Conservation (phyloP, 495 filamentous ascomycete species). For the Pyrenula massariospora region DNA sequence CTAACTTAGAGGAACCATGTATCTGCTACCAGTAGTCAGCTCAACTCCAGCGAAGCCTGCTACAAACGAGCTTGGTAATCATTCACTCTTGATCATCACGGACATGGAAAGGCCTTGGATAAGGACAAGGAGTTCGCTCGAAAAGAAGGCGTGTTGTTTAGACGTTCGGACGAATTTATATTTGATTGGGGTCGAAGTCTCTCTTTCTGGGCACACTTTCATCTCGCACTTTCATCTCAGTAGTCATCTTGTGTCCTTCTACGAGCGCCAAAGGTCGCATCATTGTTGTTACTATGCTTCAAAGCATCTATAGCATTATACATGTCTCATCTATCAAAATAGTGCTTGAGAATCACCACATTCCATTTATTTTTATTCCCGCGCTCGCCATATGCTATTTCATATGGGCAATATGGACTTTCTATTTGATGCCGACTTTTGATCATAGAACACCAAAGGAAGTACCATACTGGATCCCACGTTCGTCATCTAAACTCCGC, state of each 20-base stretch:
- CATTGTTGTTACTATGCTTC: background rate
- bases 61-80: background rate
- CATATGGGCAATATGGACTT: background rate
- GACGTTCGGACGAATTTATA: too few relatives aligned
- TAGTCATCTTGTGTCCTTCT: background rate
- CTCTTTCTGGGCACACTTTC: background rate
- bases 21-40: background rate
- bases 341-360: background rate
- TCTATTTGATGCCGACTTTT: background rate
- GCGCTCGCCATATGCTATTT: background rate
- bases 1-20: background rate
- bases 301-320: background rate
- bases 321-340: background rate
- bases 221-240: background rate
- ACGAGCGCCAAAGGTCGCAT: background rate
- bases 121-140: background rate
- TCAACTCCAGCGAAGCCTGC: background rate
- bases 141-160: background rate
- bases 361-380: background rate
- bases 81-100: background rate
- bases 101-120: background rate
- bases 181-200: background rate
- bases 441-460: background rate
- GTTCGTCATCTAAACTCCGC: background rate
- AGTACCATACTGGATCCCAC: background rate